Evolutionary conservation across 2,329 filamentous ascomycete species (phyloP).

Genomic region (Exutisphaerella laricina): DNA sequence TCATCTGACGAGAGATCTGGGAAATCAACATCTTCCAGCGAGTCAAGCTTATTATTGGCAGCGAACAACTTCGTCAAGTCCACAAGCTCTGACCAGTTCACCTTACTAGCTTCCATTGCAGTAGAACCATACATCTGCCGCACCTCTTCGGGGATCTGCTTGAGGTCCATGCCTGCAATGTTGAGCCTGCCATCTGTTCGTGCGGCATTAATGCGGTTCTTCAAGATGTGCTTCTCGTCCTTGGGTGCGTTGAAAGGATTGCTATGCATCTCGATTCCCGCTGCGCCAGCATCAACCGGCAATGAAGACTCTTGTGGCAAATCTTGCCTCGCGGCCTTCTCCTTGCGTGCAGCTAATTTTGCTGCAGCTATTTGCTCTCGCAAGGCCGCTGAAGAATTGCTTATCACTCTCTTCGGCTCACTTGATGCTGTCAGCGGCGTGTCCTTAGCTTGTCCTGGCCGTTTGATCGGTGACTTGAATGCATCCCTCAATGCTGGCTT

Average conservation of each 20-base stretch:
- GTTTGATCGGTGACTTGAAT: constrained; percentile 27
- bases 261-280: constrained; percentile 54
- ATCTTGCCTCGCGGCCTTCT: constrained; percentile 23
- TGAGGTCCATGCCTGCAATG: constrained; percentile 76
- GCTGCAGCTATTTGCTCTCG: constrained; percentile 91
- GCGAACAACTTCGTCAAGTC: constrained; percentile 79
- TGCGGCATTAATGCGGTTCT: constrained; percentile 66
- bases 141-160: constrained; percentile 73
- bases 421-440: background rate
- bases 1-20: constrained; percentile 59
- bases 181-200: constrained; percentile 77
- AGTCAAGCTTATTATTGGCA: constrained; percentile 81
- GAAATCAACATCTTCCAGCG: constrained; percentile 68
- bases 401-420: constrained; percentile 17
- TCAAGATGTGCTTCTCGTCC: constrained; percentile 61
- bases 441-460: constrained; percentile 7
- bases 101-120: constrained; percentile 55
- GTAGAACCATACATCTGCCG: constrained; percentile 86
- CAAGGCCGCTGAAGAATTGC: constrained; percentile 65
- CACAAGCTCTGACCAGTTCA: constrained; percentile 85
- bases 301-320: constrained; percentile 17
- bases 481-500: constrained; percentile 31
- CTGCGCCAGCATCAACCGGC: constrained; percentile 34
- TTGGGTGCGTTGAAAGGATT: constrained; percentile 66
- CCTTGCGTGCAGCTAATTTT: constrained; percentile 60